Percentiles rank a stretch among this genome's conserved stretches.
These are phyloP conservation scores for Moesziomyces globuligerus DNA, from an alignment of 1,284 basidiomycete species.

Conservation along the genomic window DNA sequence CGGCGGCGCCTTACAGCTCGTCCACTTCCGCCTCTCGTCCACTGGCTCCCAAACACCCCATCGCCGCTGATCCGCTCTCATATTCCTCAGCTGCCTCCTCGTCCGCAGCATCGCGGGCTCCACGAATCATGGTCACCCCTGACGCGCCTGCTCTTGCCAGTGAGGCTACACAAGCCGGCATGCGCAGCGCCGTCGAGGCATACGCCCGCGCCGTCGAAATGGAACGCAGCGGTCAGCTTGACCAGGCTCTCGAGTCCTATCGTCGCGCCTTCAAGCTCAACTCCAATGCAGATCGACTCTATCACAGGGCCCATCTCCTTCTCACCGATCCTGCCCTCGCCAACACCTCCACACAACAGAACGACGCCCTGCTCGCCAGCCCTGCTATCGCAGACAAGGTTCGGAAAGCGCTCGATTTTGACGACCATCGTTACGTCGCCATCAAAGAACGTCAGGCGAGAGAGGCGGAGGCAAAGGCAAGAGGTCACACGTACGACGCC, in stretches of 20 bases:
- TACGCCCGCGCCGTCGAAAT: constrained; percentile 55
- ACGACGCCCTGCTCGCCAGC: constrained; percentile 37
- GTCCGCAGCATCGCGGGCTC: constrained; percentile 5
- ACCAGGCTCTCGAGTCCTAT: constrained; percentile 51
- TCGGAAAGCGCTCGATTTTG: constrained; percentile 48
- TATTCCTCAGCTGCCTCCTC: constrained; percentile 6
- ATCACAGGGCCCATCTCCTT: constrained; percentile 50
- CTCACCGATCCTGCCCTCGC: constrained; percentile 39
- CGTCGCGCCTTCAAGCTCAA: constrained; percentile 58
- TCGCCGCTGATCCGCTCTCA: background rate
- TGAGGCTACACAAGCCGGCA: constrained; percentile 25
- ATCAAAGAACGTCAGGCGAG: constrained; percentile 42
- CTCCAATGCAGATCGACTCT: constrained; percentile 51
- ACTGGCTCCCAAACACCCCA: constrained; percentile 7
- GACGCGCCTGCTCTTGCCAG: constrained; percentile 29
- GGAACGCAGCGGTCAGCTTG: constrained; percentile 52
- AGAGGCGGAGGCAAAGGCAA: constrained; percentile 26
- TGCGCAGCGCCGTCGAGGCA: constrained; percentile 47
- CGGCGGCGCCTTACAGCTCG: constrained; percentile 21
- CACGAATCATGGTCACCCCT: constrained; percentile 26
- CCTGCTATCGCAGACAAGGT: constrained; percentile 54
- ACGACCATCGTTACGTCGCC: constrained; percentile 47
- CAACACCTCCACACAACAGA: constrained; percentile 25
- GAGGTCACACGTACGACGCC: constrained; percentile 14
- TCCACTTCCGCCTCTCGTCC: constrained; percentile 6